phyloP scores from a whole-genome alignment of 805 yeast species.

The Metschnikowia drakensbergensis region DNA sequence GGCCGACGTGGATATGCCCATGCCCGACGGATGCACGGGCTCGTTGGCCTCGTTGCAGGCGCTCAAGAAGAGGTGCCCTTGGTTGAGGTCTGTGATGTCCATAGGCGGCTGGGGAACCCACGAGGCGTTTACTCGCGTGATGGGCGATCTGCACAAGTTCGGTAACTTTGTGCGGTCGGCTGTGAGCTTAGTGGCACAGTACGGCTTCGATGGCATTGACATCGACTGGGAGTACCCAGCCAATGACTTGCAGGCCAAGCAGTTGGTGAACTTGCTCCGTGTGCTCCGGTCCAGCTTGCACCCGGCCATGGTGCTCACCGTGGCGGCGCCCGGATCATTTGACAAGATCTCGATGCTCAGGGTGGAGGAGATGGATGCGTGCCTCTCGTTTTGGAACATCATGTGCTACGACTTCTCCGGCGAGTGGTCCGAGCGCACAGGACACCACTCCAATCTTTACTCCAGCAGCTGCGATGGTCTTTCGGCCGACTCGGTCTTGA shows the following conservation, averaged over 20 bases:
- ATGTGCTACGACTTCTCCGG: conserved; percentile 93
- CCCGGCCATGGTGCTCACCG: conserved; percentile 47
- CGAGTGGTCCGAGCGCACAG: conserved; percentile 59
- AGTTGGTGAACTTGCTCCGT: conserved; percentile 42
- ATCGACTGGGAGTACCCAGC: conserved; percentile 92
- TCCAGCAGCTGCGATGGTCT: conserved; percentile 38
- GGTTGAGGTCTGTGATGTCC: conserved; percentile 61
- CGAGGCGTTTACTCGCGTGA: conserved; percentile 33
- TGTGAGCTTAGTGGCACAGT: conserved; percentile 42
- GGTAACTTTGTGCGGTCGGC: conserved; percentile 49
- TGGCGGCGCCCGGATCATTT: conserved; percentile 73
- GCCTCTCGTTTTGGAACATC: conserved; percentile 70
- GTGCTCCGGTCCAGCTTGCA: conserved; percentile 26
- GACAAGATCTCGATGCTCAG: conserved; percentile 43
- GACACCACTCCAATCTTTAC: conserved; percentile 68
- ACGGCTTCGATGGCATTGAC: conserved; percentile 86
- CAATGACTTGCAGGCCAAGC: conserved; percentile 40
- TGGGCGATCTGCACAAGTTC: conserved; percentile 22
- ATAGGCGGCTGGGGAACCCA: conserved; percentile 77
- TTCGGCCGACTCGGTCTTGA: conserved; percentile 49
- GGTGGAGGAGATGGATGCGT: conserved; percentile 52
- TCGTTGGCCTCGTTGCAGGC: conserved; percentile 31
- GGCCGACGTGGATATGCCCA: conserved; percentile 54
- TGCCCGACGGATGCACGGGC: conserved; percentile 31
- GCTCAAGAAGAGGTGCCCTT: conserved; percentile 37